Conservation (phyloP, 805 yeast genomes). For the Spencermartinsiella europaea region DNA sequence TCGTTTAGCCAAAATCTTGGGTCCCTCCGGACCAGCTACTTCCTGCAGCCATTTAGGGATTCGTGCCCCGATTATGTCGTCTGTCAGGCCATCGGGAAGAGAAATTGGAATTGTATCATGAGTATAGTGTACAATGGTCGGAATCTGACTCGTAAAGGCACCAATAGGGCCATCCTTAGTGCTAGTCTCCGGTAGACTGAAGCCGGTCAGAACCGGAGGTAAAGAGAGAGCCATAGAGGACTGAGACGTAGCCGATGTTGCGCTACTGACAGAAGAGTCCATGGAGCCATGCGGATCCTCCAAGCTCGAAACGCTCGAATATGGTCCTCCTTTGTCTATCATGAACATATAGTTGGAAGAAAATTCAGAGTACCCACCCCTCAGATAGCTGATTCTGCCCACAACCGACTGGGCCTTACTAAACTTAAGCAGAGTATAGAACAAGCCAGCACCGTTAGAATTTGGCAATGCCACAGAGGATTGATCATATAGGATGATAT, state of each 20-base stretch:
- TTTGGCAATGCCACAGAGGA: constrained; percentile 14
- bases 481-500: constrained; percentile 49
- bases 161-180: constrained; percentile 21
- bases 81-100: constrained; percentile 9
- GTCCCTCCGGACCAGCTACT: constrained; percentile 35
- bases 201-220: constrained; percentile 27
- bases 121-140: constrained; percentile 25
- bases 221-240: constrained; percentile 4
- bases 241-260: background rate
- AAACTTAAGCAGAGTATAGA: constrained; percentile 27
- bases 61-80: constrained; percentile 3
- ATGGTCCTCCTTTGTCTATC: constrained; percentile 3
- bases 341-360: constrained; percentile 4
- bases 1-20: constrained; percentile 41
- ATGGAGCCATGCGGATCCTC: background rate
- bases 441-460: constrained; percentile 19
- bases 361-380: constrained; percentile 24
- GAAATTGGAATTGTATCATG: constrained; percentile 25
- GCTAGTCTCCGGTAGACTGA: constrained; percentile 20
- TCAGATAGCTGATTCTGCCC: constrained; percentile 23
- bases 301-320: background rate
- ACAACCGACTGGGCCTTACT: constrained; percentile 21
- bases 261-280: background rate
- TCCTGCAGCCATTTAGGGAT: constrained; percentile 54
- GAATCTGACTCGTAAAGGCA: constrained; percentile 27